A percentile compares a stretch with the other conserved stretches of the same genome.
phyloP scores from a whole-genome alignment of 2,329 filamentous ascomycete species.

The Pseudogymnoascus sp. region DNA sequence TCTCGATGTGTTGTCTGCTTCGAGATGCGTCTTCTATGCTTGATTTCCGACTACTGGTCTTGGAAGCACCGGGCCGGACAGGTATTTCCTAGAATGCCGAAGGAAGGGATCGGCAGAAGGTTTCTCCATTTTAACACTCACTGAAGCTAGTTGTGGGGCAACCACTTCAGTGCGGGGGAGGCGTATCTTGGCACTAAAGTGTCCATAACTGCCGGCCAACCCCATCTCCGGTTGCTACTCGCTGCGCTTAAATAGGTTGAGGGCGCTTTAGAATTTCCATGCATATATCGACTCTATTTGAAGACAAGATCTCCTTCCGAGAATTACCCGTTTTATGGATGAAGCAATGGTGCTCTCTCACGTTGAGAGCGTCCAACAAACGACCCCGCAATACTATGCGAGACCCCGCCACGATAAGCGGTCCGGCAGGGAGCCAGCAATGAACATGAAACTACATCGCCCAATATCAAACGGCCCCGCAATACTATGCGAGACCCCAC shows the following conservation, averaged over 20 bases:
- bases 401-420: neutral
- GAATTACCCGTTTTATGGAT: neutral
- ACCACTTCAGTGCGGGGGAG: neutral
- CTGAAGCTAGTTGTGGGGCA: neutral
- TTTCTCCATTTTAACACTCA: neutral
- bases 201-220: neutral
- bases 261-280: neutral
- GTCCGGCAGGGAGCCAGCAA: neutral
- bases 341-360: neutral
- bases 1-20: neutral
- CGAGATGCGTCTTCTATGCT: neutral
- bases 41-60: neutral
- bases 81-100: neutral
- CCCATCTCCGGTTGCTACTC: neutral
- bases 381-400: neutral
- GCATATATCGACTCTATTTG: neutral
- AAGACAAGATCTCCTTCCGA: neutral
- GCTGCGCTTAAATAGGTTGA: neutral
- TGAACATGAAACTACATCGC: slow-evolving; percentile 3
- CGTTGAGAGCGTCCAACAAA: neutral
- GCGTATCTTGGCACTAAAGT: neutral
- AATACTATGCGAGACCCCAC: neutral
- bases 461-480: neutral
- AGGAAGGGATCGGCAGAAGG: neutral
- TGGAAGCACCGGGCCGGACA: neutral